Base-by-base conservation (phyloP, 75 land plant genomes). In the Pinus tabuliformis region DNA sequence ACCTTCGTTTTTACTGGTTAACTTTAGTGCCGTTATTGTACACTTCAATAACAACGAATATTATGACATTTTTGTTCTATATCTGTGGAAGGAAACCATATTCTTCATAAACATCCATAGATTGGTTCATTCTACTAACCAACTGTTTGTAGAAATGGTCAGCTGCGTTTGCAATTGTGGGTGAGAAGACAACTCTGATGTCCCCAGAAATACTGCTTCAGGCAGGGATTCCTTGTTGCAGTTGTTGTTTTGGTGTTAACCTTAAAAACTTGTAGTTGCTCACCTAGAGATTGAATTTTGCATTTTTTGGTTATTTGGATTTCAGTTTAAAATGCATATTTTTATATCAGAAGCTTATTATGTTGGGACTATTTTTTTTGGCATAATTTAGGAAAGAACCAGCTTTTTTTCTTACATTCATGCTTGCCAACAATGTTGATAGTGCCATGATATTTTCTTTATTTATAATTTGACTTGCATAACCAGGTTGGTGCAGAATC, bases 151-250 rank as follows among this genome's bases (percentile, higher is more conserved):
- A 65, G 39, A 49, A 20, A 16, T 57, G 83, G 83, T n/a, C 83
- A 97, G 96, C 87, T 78, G 88, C 93, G 39, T 89, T 91, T 58
- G 63, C 86, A 62, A 62, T 89, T 33, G 70, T 95, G 71, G 90
- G 93, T 30, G 98, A 91, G 78, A 95, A 95, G 81, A 95, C 96
- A 58, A 95, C 92, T 20, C 82, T 95, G 61, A 75, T 95, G 37
- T 90, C 98, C 16, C 98, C 98, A 70, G 93, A 95, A 62, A 71
- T 93, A 36, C 74, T 95, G 60, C 74, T 83, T 52, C 78, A 78
- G 61, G 76, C 85, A 54, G 89, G 88, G 28, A 82, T 95, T 30
- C 98, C 98, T 28, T 97, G 99, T 81, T 97, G 98, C 87, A 91
- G 99, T 98, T 97, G 62, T 21, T 60, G 80, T 49, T 78, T 56